Evolutionary conservation across 352 stramenopile species (phyloP).

Genomic region (Salisapilia sapeloensis): DNA sequence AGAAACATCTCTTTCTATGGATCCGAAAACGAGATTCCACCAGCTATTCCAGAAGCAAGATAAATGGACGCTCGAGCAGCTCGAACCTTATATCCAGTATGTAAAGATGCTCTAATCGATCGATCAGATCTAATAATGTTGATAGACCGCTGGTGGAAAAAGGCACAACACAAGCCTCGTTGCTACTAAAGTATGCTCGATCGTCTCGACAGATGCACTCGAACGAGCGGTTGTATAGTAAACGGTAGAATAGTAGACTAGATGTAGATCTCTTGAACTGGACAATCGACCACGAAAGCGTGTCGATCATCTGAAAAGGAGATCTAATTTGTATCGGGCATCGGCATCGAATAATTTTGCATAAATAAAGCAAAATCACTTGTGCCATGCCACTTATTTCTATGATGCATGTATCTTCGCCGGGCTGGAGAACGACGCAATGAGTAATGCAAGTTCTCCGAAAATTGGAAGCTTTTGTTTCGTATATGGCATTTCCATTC

Average conservation of each 20-base stretch:
- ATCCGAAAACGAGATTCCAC: slow-evolving; percentile 62
- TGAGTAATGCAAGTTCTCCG: background rate
- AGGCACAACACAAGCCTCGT: slow-evolving; percentile 46
- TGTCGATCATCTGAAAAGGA: slow-evolving; percentile 1
- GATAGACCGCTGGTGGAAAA: slow-evolving; percentile 39
- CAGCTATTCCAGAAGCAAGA: slow-evolving; percentile 62
- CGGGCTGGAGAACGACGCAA: background rate
- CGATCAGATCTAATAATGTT: background rate
- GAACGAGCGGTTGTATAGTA: slow-evolving; percentile 56
- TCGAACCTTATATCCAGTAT: slow-evolving; percentile 72
- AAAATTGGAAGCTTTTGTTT: background rate
- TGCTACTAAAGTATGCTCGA: slow-evolving; percentile 68
- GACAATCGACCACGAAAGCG: slow-evolving; percentile 1
- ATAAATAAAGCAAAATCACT: slow-evolving; percentile 7
- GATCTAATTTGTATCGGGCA: slow-evolving; percentile 1
- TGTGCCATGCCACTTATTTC: slow-evolving; percentile 5
- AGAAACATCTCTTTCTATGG: slow-evolving; percentile 37
- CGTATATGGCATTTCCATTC: slow-evolving; percentile 1
- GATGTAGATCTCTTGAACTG: slow-evolving; percentile 1
- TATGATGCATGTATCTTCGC: background rate
- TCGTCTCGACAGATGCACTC: slow-evolving; percentile 62
- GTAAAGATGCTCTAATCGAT: slow-evolving; percentile 7
- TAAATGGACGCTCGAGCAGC: slow-evolving; percentile 66
- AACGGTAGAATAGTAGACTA: too few species aligned
- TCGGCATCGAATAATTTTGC: slow-evolving; percentile 2